A percentile compares a stretch with the other conserved stretches of the same genome.
Conservation (phyloP, 2,329 filamentous ascomycete genomes). For the Diaporthe citri region DNA sequence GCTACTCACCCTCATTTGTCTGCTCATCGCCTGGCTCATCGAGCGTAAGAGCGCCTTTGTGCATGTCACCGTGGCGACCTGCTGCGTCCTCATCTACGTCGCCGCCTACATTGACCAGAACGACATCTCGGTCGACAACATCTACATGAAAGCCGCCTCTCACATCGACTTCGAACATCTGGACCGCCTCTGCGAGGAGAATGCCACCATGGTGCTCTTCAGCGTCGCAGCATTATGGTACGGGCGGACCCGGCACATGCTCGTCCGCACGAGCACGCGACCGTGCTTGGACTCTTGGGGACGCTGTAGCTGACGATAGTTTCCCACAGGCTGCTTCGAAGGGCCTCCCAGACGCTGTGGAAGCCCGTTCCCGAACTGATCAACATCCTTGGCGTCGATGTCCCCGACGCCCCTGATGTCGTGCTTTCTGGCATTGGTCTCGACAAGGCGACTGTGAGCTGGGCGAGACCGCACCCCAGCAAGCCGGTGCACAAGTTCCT, state of each 20-base stretch:
- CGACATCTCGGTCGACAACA: constrained; percentile 51
- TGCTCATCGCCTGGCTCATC: constrained; percentile 57
- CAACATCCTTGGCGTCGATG: constrained; percentile 91
- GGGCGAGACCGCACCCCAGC: constrained; percentile 79
- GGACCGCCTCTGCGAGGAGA: constrained; percentile 60
- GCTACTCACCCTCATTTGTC: constrained; percentile 58
- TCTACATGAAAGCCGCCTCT: constrained; percentile 53
- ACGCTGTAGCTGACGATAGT: constrained; percentile 35
- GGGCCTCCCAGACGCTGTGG: constrained; percentile 88
- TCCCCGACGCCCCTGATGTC: constrained; percentile 89
- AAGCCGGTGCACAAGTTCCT: constrained; percentile 86
- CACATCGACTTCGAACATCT: constrained; percentile 61
- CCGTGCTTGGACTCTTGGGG: neutral
- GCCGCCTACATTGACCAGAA: constrained; percentile 57
- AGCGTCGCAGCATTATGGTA: constrained; percentile 67
- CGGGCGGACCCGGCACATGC: constrained; percentile 42
- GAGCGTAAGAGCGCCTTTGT: constrained; percentile 58
- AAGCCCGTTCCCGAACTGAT: constrained; percentile 94
- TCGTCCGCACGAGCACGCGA: constrained; percentile 21
- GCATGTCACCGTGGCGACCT: constrained; percentile 56
- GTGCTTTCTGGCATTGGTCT: constrained; percentile 90
- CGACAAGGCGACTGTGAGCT: constrained; percentile 90
- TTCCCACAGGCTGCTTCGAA: constrained; percentile 78
- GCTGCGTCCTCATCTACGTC: constrained; percentile 56
- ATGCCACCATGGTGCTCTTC: constrained; percentile 68